phyloP scores from a whole-genome alignment of 176 grass and related monocot genomes.

The Phyllostachys edulis region DNA sequence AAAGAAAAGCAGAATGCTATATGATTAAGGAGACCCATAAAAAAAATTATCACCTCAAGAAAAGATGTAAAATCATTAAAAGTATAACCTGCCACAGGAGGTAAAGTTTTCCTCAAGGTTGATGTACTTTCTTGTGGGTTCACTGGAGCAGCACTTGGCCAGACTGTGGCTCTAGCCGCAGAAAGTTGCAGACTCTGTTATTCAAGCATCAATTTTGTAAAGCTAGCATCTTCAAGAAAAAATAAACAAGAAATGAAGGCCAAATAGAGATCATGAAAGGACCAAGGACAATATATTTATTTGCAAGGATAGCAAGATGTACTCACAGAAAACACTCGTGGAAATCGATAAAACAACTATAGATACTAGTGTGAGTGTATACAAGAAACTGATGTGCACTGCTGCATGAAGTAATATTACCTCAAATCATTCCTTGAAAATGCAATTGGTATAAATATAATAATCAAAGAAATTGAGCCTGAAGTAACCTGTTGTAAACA shows the following conservation, averaged over 20 bases:
- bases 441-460: background rate
- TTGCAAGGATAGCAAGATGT: constrained; percentile 7
- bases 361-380: background rate
- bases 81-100: constrained; percentile 47
- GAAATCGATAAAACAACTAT: background rate
- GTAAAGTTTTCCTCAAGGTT: constrained; percentile 11
- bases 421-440: background rate
- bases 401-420: background rate
- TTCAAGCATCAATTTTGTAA: constrained; percentile 46
- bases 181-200: constrained; percentile 79
- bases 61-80: constrained; percentile 25
- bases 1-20: constrained; percentile 28
- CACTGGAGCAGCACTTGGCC: constrained; percentile 27
- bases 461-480: background rate
- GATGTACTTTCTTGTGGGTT: constrained; percentile 48
- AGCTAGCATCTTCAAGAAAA: constrained; percentile 21
- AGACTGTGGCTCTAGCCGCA: constrained; percentile 76
- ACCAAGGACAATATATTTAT: constrained; percentile 7
- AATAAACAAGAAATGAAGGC: constrained; percentile 22
- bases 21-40: background rate
- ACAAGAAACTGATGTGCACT: background rate
- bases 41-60: constrained; percentile 27
- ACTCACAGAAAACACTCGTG: background rate
- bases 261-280: constrained; percentile 13
- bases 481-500: background rate